Evolutionary conservation across 495 filamentous ascomycete genomes (phyloP).

Genomic region (Penicillium salamii): DNA sequence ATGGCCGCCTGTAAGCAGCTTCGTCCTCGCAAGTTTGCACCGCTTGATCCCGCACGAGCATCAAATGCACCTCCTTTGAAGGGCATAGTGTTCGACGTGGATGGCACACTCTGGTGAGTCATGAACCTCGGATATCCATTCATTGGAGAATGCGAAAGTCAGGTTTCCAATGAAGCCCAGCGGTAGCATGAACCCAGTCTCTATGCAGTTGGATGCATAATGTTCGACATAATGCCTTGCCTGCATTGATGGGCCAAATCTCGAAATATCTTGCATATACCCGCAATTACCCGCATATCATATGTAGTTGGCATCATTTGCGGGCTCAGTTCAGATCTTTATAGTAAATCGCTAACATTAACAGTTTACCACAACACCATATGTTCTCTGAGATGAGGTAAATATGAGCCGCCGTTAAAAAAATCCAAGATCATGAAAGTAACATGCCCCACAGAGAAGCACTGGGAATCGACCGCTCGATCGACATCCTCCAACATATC

Average conservation of each 20-base stretch:
- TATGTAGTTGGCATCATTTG: no score
- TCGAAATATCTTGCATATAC: no score
- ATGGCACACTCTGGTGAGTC: slow-evolving; percentile 86
- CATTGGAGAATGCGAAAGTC: no score
- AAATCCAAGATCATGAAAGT: no score
- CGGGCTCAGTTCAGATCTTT: no score
- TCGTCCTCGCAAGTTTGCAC: slow-evolving; percentile 51
- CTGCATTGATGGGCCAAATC: no score
- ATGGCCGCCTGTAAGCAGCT: slow-evolving; percentile 32
- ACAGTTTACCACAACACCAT: slow-evolving; percentile 83
- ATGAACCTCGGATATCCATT: background rate
- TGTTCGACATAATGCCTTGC: no score
- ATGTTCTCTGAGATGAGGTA: slow-evolving; percentile 89
- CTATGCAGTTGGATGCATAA: no score
- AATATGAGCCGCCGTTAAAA: no score
- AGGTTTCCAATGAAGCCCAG: no score
- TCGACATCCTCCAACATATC: slow-evolving; percentile 88
- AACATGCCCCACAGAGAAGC: slow-evolving; percentile 38
- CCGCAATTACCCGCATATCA: no score
- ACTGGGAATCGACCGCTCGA: slow-evolving; percentile 61
- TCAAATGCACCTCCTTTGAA: slow-evolving; percentile 57
- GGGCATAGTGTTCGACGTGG: slow-evolving; percentile 92
- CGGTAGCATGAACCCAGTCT: no score
- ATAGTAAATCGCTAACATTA: slow-evolving; percentile 4
- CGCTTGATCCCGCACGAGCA: slow-evolving; percentile 41